phyloP scores from a whole-genome alignment of 257 asterid species.

The Nicotiana paniculata region DNA sequence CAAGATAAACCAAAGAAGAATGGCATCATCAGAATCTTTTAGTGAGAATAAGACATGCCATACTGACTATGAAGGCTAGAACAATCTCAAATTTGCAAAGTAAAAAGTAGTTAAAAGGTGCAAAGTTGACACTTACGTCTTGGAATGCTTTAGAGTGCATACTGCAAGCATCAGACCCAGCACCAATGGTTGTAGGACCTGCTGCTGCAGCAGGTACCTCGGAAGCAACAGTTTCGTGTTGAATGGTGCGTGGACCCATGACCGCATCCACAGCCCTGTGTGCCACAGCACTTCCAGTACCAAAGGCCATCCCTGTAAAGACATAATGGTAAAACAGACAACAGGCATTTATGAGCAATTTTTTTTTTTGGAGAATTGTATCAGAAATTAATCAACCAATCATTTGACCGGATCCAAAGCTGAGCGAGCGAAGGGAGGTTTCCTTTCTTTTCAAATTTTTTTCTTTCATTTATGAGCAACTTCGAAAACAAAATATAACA shows the following conservation, averaged over 20 bases:
- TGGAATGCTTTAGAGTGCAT: conserved; percentile 63
- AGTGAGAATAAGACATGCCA: background rate
- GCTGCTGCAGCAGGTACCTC: conserved; percentile 37
- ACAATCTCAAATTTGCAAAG: background rate
- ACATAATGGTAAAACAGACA: background rate
- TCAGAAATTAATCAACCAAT: too few species aligned
- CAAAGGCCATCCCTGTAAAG: conserved; percentile 55
- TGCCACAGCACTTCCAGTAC: conserved; percentile 67
- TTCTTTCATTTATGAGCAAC: too few species aligned
- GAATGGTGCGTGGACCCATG: conserved; percentile 71
- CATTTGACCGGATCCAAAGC: too few species aligned
- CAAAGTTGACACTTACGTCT: conserved; percentile 39
- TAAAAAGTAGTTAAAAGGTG: background rate
- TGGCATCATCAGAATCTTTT: background rate
- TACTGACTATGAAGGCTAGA: background rate
- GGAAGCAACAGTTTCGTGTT: conserved; percentile 56
- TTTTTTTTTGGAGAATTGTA: too few species aligned
- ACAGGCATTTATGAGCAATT: background rate
- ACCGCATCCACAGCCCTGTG: conserved; percentile 75
- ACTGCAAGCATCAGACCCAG: conserved; percentile 48
- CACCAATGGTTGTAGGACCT: conserved; percentile 32
- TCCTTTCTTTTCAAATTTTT: too few species aligned
- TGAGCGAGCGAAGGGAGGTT: too few species aligned
- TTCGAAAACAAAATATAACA: background rate
- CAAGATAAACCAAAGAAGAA: background rate